Base-by-base conservation (phyloP, 2,329 filamentous ascomycete species). In the Ceratocystis papillata region DNA sequence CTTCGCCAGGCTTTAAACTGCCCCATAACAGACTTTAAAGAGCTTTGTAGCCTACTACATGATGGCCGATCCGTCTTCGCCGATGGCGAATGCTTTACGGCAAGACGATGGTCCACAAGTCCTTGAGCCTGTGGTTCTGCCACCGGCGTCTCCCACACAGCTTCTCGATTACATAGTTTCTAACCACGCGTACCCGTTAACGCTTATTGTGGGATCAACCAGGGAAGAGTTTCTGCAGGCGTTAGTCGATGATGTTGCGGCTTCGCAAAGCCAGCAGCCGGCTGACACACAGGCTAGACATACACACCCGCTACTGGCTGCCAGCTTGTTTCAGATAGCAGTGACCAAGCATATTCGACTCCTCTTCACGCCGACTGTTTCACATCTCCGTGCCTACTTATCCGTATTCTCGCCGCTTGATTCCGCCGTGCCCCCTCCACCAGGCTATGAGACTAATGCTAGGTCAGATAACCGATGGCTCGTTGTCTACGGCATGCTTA, bases 351-450 rank as follows among this genome's bases (percentile, higher is more conserved):
- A 86, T 71, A 81, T 95, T 69, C 83, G 83, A 65, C 75, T 92
- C 7, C 77, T 83, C 45, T 96, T 95, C 75, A 82, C 85, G 65
- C 85, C 89, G 0, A 90, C 87, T 1, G 81, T 94, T 65, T 85
- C 88, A 25, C 86, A 89, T 73, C 81, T 96, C 5, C 86, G 90
- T 65, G 89, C 89, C 45, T 89, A 87, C 71, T 79, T 96, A 20
- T 79, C 87, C 53, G 79, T 83, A 63, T 81, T 83, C 67, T 76
- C 76, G 20, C 69, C 74, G 1, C 69, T 70, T 0, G 73, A 76
- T 65, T 76, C 77, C 7, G 73, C 70, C 17, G 70, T 78, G 0
- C 68, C 74, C 0, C 67, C 76, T 1, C 79, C 79, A 1, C 77
- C 77, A 12, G 68, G 69, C 69, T 63, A 68, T 66, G 46, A 33